These are phyloP conservation scores for Coemansia guatemalensis DNA, from an alignment of 192 early-diverging fungal genomes.

Conservation along the genomic window DNA sequence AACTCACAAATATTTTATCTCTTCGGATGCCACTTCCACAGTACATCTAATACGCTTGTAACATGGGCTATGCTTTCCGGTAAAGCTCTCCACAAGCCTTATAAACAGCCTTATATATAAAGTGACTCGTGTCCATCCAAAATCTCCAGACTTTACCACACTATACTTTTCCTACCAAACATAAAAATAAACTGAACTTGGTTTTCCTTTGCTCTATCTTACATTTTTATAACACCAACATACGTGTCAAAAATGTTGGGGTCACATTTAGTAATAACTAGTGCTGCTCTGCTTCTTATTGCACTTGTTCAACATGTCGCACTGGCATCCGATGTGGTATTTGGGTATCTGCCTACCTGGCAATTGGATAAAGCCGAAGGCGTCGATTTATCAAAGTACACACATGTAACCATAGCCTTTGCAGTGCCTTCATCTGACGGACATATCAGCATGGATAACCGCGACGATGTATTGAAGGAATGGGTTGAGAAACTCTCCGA, in stretches of 20 bases:
- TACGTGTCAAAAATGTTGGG: background rate
- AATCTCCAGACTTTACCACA: too few relatives aligned
- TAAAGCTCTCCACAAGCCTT: too few relatives aligned
- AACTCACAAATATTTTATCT: too few relatives aligned
- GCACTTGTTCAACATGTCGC: background rate
- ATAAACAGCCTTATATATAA: too few relatives aligned
- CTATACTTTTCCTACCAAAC: too few relatives aligned
- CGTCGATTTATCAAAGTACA: conserved; percentile 58
- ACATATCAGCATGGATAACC: conserved; percentile 35
- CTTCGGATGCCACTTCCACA: too few relatives aligned
- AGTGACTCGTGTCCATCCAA: too few relatives aligned
- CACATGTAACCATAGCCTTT: conserved; percentile 71
- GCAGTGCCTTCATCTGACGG: conserved; percentile 49
- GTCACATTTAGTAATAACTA: conserved; percentile 3
- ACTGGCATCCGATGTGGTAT: conserved; percentile 22
- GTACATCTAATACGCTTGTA: too few relatives aligned
- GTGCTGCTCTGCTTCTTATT: background rate
- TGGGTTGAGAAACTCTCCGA: conserved; percentile 52
- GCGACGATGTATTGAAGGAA: conserved; percentile 36
- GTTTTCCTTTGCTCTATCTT: conserved; percentile 14
- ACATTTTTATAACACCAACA: conserved; percentile 9
- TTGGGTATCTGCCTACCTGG: conserved; percentile 55
- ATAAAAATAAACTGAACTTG: too few relatives aligned
- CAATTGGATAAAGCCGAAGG: conserved; percentile 31
- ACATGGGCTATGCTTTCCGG: too few relatives aligned